Conservation (phyloP, 768 basidiomycete species). For the Hirschioporus abietinus region DNA sequence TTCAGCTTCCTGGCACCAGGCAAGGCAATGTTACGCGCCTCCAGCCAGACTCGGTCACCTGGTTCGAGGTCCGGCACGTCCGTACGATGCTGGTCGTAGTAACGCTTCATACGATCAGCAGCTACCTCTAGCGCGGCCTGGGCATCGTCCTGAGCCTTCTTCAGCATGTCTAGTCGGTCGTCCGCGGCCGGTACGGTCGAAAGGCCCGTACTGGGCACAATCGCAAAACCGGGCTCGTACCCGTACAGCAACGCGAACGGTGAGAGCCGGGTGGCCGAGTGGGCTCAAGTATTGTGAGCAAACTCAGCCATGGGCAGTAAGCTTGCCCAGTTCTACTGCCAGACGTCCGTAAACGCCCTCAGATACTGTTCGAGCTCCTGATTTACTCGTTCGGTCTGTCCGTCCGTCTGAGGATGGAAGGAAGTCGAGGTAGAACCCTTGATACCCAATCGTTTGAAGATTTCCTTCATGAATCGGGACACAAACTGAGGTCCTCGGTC, state of each 20-base stretch:
- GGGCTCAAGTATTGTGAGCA: constrained; percentile 31
- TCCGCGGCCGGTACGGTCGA: constrained; percentile 23
- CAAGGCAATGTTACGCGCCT: too few species aligned
- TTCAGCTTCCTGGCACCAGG: too few species aligned
- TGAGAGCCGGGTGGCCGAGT: constrained; percentile 27
- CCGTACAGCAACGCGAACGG: constrained; percentile 34
- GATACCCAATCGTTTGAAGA: constrained; percentile 17
- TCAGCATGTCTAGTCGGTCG: constrained; percentile 15
- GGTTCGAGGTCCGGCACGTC: constrained; percentile 8
- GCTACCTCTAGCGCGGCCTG: constrained; percentile 15
- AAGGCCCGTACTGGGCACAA: constrained; percentile 5
- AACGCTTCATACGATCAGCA: constrained; percentile 22
- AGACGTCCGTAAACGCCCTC: constrained; percentile 27
- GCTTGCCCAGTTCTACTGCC: constrained; percentile 40
- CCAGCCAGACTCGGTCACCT: constrained; percentile 6
- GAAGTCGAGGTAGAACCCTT: constrained; percentile 27
- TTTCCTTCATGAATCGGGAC: constrained; percentile 16
- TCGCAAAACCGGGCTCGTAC: constrained; percentile 21
- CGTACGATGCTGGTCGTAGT: constrained; percentile 11
- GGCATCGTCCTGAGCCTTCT: constrained; percentile 13
- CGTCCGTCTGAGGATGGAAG: constrained; percentile 41
- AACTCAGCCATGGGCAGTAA: constrained; percentile 37
- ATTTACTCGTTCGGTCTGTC: constrained; percentile 32
- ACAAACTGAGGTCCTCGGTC: constrained; percentile 20
- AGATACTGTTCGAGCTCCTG: constrained; percentile 35